Conservation (phyloP, 208 protist genomes). For the Wallacemonas sp. region DNA sequence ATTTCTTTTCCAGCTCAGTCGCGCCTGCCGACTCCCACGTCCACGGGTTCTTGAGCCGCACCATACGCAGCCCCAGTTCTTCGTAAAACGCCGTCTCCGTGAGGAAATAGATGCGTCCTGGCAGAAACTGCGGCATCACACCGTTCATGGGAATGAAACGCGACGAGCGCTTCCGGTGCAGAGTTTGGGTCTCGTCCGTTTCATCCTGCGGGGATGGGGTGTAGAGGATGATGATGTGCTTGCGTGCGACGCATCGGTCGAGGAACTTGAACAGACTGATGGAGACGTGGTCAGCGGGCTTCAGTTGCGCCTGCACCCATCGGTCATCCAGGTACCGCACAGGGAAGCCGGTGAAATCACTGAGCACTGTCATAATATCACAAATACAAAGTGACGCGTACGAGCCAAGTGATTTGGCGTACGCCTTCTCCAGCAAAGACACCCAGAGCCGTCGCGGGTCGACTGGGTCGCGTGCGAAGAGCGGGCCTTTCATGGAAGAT, state of each 20-base stretch:
- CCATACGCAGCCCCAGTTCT: slow-evolving; percentile 53
- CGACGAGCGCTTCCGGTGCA: slow-evolving; percentile 24
- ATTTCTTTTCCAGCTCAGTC: slow-evolving; percentile 26
- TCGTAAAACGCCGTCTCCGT: slow-evolving; percentile 40
- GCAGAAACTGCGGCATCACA: slow-evolving; percentile 41
- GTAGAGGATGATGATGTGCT: slow-evolving; percentile 35
- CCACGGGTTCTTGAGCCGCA: slow-evolving; percentile 63
- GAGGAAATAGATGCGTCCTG: slow-evolving; percentile 76
- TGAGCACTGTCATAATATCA: slow-evolving; percentile 43
- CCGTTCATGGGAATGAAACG: slow-evolving; percentile 31
- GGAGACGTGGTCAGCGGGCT: slow-evolving; percentile 14
- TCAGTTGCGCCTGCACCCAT: slow-evolving; percentile 29
- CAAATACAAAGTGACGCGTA: slow-evolving; percentile 72
- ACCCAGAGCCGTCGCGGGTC: slow-evolving; percentile 84
- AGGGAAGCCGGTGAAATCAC: slow-evolving; percentile 64
- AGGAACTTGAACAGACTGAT: slow-evolving; percentile 28
- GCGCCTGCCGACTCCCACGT: slow-evolving; percentile 30
- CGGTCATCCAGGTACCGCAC: slow-evolving; percentile 35
- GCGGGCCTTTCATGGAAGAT: slow-evolving; percentile 31
- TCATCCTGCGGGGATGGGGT: slow-evolving; percentile 29
- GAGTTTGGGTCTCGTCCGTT: slow-evolving; percentile 16
- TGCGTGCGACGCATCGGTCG: slow-evolving; percentile 15
- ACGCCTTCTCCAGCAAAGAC: slow-evolving; percentile 87
- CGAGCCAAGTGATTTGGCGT: slow-evolving; percentile 84
- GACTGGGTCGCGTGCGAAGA: slow-evolving; percentile 43